Evolutionary conservation across 306 rosid species (phyloP), one percentile per base, ranked within the genome.

Genomic region (Comarum palustre): DNA sequence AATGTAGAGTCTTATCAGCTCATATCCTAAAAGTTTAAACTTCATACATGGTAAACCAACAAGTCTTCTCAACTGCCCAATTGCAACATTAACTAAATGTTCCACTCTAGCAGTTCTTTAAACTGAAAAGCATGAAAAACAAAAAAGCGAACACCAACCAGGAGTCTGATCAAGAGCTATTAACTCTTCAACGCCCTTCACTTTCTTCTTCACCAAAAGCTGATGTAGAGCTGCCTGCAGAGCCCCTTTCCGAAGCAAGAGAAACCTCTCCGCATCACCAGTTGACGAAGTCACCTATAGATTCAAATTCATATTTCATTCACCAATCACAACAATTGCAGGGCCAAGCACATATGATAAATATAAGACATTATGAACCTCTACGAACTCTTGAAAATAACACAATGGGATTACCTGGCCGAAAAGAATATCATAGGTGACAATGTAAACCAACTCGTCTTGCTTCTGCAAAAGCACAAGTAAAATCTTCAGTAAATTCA

Each of bases 201-300:
- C 88, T 72, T 90, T 84, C 72, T 66, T 87, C 86, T 45, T 85
- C 58, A 59, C 79, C 79, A 91, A 68, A 77, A 88, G 63, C 76
- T 73, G 82, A 20, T 87, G 83, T 15, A 91, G 80, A 75, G 84
- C 75, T 29, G 83, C 76, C 61, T 76, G 86, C 43, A 94, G 76
- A 19, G 82, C 89, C 8, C 82, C 87, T 78, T 81, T 84, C 68
- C 74, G 87, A 54, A 84, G 82, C 75, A 80, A 74, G 27, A 94
- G 88, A 63, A 78, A 90, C 89, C 83, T 87, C 86, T 94, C 99
- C 0, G 90, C 93, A 78, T 91, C 95, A 10, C 97, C 97, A 51
- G 69, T 82, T 15, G 82, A 61, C 34, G 91, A 76, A 80, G 81
- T 81, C 69, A 75, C 88, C 96, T 91, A 74, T 42, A 61, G 12